Base-by-base conservation (phyloP, 345 rosid species). In the Acer yangbiense region DNA sequence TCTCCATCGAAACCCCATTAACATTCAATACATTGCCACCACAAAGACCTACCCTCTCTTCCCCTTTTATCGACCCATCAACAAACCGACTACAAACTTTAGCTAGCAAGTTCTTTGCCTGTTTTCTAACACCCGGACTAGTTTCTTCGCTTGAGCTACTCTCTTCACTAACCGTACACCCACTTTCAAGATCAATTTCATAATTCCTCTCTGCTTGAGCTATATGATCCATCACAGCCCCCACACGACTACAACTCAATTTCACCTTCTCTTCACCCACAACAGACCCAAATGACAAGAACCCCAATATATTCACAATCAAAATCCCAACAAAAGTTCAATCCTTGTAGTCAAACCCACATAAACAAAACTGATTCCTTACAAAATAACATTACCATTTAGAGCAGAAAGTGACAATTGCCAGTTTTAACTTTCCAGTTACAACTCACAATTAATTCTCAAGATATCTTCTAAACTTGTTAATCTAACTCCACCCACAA, bases 101-200 rank as follows among this genome's bases (percentile, higher is more conserved):
- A 58, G 71, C 69, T 62, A 81, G 21, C 66, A 77, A 52, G 16
- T 66, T 35, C 57, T 58, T 76, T 13, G 68, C 81, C 78, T 82
- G 88, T 57, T 63, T 79, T 84, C 69, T 76, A 44, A 77, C 68
- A 43, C 76, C 81, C 0, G 52, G 77, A 66, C 68, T 64, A 13
- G 79, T 71, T 4, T 84, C 81, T 48, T 81, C 80, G 2, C 85
- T 80, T 6, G 65, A 48, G 39, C 39, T 35, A 80, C 82, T 84
- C 60, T 84, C 85, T 58, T 71, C 82, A 78, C 73, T 77, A 81
- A 76, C 78, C 2, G 72, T 9, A n/a, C 76, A 65, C 62, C 97
- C 97, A 72, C 79, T 85, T 85, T 94, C 99, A 41, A 91, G 93
- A 88, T 90, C 97, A 77, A 88, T 84, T 39, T 87, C 91, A 52